A percentile compares a stretch with the other conserved stretches of the same genome.
Evolutionary conservation across 2,329 filamentous ascomycete species (phyloP).

Genomic region (Aspergillus novofumigatus): DNA sequence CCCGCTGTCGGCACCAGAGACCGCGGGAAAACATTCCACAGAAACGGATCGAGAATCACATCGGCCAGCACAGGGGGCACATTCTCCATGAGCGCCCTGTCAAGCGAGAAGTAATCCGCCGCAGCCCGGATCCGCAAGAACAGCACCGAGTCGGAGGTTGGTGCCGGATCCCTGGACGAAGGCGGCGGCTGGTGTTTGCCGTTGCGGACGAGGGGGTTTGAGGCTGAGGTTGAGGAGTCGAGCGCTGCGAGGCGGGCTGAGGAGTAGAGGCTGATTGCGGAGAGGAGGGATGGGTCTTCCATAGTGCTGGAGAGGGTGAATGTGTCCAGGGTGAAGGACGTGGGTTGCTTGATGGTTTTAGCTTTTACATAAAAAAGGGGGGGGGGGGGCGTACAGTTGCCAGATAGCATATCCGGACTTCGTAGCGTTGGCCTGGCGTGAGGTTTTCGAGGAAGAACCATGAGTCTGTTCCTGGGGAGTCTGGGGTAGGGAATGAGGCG

Average conservation of each 20-base stretch:
- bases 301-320: constrained; percentile 61
- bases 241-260: constrained; percentile 42
- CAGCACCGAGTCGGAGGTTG: constrained; percentile 50
- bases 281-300: constrained; percentile 57
- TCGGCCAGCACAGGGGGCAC: constrained; percentile 75
- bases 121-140: constrained; percentile 71
- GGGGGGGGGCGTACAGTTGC: constrained; percentile 73
- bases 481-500: constrained; percentile 61
- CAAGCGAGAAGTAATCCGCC: constrained; percentile 79
- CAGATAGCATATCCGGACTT: constrained; percentile 88
- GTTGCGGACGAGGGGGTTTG: constrained; percentile 13
- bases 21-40: constrained; percentile 72
- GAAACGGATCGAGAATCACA: constrained; percentile 77
- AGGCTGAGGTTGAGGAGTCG: constrained; percentile 4
- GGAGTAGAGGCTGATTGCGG: constrained; percentile 62
- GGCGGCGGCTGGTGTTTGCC: neutral
- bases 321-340: constrained; percentile 66
- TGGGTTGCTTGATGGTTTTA: constrained; percentile 92
- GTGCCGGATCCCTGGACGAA: constrained; percentile 12
- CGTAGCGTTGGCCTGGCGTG: constrained; percentile 71
- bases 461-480: constrained; percentile 57
- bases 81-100: constrained; percentile 68
- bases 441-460: constrained; percentile 78
- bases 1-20: constrained; percentile 69
- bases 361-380: too few species aligned